phyloP scores from a whole-genome alignment of 345 rosid species.

The Moricandia arvensis region DNA sequence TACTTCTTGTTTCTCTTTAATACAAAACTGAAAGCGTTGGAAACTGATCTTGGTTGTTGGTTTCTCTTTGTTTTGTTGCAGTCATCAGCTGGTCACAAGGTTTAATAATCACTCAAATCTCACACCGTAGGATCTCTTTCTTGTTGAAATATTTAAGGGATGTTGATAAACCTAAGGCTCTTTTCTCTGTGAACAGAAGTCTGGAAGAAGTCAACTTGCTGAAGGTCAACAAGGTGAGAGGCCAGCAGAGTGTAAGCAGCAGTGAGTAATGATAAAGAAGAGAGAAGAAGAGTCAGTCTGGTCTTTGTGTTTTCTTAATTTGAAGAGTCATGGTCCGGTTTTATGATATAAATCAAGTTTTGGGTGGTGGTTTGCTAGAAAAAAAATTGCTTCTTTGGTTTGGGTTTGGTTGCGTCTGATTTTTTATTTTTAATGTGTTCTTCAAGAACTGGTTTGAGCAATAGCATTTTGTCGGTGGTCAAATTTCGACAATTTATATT shows the following conservation, averaged over 20 bases:
- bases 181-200: constrained; percentile 44
- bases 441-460: constrained; percentile 19
- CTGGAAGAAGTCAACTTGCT: constrained; percentile 49
- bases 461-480: constrained; percentile 16
- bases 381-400: constrained; percentile 21
- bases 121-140: background rate
- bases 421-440: constrained; percentile 22
- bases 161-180: background rate
- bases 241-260: constrained; percentile 98
- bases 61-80: constrained; percentile 36
- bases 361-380: constrained; percentile 40
- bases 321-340: constrained; percentile 36
- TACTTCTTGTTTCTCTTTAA: background rate
- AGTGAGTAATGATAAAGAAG: constrained; percentile 41
- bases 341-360: constrained; percentile 44
- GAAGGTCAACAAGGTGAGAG: constrained; percentile 70
- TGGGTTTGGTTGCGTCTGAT: constrained; percentile 16
- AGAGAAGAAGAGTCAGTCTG: background rate
- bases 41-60: constrained; percentile 13
- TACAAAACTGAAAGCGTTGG: too few species aligned
- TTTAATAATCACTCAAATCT: constrained; percentile 28
- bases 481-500: constrained; percentile 4
- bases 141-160: background rate
- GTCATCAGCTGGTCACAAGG: constrained; percentile 62
- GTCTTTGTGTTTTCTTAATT: constrained; percentile 20